Evolutionary conservation across 2,329 filamentous ascomycete species (phyloP), one percentile per base, ranked within the genome.

Genomic region (Epichloe baconii): DNA sequence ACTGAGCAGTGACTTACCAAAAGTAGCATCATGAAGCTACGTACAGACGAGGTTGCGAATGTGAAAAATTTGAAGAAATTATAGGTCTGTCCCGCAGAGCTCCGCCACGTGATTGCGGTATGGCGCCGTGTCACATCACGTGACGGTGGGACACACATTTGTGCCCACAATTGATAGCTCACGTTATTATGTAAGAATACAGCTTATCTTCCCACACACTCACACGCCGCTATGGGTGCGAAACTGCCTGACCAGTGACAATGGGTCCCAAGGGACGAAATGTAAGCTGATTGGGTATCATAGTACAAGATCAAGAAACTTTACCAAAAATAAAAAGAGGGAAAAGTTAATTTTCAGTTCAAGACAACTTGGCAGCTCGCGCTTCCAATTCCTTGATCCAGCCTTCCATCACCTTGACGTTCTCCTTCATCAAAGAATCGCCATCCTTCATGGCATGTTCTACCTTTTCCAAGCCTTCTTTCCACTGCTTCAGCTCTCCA

Each of bases 361-460:
- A 66, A 53, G 72, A 71, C 63, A 85, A 65, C 58, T 76, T 76
- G 54, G 76, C 76, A 65, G 96, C 76, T 67, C 86, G 85, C 60
- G 74, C 78, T 70, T 97, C 91, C 50, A 98, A 69, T 52, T 85
- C 87, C 66, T 86, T 87, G 4, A 97, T 87, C 88, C 90, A 96
- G 41, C 80, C 81, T 58, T 91, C 86, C 55, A 97, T 83, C n/a
- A 86, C 77, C 59, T 85, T 82, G 66, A 90, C 82, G 67, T 98
- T 98, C 48, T 76, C 79, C 57, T 79, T 79, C 72, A 94, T 85
- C 4, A 81, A 77, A 31, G 72, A 72, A 62, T 86, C 83, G 4
- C 85, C 82, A 53, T 85, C 78, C 55, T 74, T 74, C 61, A 97
- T 81, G 26, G 85, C 82, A 51, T 73, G 71, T 66, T 96, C 90